Evolutionary conservation across 192 early-diverging fungal genomes (phyloP), one percentile per base, ranked within the genome.

Genomic region (Coemansia sp.): DNA sequence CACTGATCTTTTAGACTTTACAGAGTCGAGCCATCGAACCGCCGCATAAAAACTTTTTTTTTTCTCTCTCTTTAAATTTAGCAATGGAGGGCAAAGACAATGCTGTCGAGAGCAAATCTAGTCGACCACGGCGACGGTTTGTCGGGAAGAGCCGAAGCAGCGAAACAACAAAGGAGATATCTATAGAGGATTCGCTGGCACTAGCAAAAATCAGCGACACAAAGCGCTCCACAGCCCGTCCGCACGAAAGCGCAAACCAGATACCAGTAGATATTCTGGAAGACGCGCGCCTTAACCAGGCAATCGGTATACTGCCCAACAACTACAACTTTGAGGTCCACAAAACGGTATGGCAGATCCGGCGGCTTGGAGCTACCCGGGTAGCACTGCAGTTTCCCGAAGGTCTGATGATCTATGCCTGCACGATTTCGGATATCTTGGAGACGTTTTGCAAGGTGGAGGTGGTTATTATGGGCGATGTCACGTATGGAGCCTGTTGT

Each of bases 321-420:
- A 99, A 99, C 80, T 99, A 99, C 82, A 97, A 94, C 81, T 99
- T 99, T 84, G 97, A 99, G 69, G 93, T 99, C 40, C 90, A 95
- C 77, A 99, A 99, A 69, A 91, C 91, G 12, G 72, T 99, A 3
- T 93, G 90, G 90, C 87, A 93, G 65, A 83, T 99, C 23, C 80
- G 79, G 44, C 85, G 87, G 32, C 76, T 85, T 18, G 63, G 70
- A 0, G 87, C 92, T 0, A 93, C 79, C 41, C 88, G 87, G 81
- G 92, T 97, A 12, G 95, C 95, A 1, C 66, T 99, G 47, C 97
- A 99, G 72, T 91, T 99, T 57, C 97, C 97, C 15, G 97, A 99
- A 63, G 97, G 97, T 4, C 81, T 99, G 36, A 71, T 95, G 58
- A 90, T 99, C 68, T 99, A 91, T 80, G 88, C 94, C 3, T 89